Base-by-base conservation (phyloP, 83 land plant species). In the Isoetes engelmannii region DNA sequence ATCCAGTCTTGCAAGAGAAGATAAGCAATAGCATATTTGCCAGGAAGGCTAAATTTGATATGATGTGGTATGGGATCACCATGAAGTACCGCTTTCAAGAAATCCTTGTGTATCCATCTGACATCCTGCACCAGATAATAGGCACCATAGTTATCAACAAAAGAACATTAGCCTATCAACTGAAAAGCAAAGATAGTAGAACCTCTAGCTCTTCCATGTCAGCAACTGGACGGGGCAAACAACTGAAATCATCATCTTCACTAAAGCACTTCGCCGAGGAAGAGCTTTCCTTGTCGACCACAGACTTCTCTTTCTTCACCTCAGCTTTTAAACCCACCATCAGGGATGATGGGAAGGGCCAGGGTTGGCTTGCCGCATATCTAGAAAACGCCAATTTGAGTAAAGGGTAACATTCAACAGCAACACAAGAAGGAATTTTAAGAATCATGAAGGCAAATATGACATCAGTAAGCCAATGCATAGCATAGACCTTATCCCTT, bases 291-390 rank as follows among this genome's bases (percentile, higher is more conserved):
- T 19, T 17, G 19, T 74, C 57, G 45, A 65, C 50, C 20, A 68
- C 57, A 45, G 15, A 42, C 47, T 20, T 12, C 19, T 72, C 68
- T 44, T 57, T 68, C n/a, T 78, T 64, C 50, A 71, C 81, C 46
- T 57, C 60, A 63, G 75, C 76, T 8, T 63, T 62, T 45, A 80
- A 80, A 62, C 81, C 83, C 21, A 80, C 81, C 83, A 80, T 80
- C 8, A 80, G 69, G 7, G 83, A 80, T 44, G 81, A 77, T 9
- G 83, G 83, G 64, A 80, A 80, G 9, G 83, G 83, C 83, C 83
- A 80, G 44, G 83, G 83, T 48, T 80, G 83, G 46, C 75, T 63
- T 7, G 81, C 76, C 20, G 65, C 54, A 65, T 80, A 80, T 55
- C 83, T 80, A 69, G 5, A 57, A 41, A 19, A 17, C 13, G 7